These are phyloP conservation scores for Rhizopus microsporus DNA, from an alignment of 371 early-diverging fungal genomes.

Conservation along the genomic window DNA sequence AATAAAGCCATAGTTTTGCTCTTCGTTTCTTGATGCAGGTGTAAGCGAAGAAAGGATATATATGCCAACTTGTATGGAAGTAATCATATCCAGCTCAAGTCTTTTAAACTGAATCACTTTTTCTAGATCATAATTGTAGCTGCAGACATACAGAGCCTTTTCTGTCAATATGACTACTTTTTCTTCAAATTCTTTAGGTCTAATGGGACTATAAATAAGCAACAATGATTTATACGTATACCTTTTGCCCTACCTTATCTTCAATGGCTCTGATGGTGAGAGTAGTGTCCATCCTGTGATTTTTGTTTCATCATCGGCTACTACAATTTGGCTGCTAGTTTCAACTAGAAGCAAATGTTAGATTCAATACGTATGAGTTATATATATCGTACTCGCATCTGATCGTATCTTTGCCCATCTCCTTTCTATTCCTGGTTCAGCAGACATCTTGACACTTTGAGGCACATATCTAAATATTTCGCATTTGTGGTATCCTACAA, in stretches of 20 bases:
- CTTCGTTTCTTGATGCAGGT: slow-evolving; percentile 36
- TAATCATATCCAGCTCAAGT: slow-evolving; percentile 59
- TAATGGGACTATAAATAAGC: neutral
- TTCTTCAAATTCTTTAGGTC: slow-evolving; percentile 58
- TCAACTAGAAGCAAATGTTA: slow-evolving; percentile 33
- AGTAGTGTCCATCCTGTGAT: slow-evolving; percentile 65
- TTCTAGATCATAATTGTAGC: slow-evolving; percentile 71
- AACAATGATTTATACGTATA: neutral
- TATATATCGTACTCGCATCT: slow-evolving; percentile 41
- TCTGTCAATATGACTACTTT: slow-evolving; percentile 71
- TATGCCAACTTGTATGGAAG: slow-evolving; percentile 61
- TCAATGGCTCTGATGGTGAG: slow-evolving; percentile 44
- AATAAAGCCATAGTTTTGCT: slow-evolving; percentile 65
- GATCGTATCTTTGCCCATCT: slow-evolving; percentile 51
- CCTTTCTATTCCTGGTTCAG: slow-evolving; percentile 57
- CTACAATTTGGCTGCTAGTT: slow-evolving; percentile 60
- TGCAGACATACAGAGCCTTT: slow-evolving; percentile 72
- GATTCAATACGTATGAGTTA: slow-evolving; percentile 4
- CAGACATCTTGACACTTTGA: slow-evolving; percentile 45
- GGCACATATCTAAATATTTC: slow-evolving; percentile 52
- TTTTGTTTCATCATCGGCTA: slow-evolving; percentile 57
- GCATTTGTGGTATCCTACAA: slow-evolving; percentile 45
- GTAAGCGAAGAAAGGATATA: slow-evolving; percentile 52
- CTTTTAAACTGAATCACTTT: slow-evolving; percentile 72
- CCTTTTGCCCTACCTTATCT: neutral